Base-by-base conservation (phyloP, 495 filamentous ascomycete genomes). In the Letharia lupina region DNA sequence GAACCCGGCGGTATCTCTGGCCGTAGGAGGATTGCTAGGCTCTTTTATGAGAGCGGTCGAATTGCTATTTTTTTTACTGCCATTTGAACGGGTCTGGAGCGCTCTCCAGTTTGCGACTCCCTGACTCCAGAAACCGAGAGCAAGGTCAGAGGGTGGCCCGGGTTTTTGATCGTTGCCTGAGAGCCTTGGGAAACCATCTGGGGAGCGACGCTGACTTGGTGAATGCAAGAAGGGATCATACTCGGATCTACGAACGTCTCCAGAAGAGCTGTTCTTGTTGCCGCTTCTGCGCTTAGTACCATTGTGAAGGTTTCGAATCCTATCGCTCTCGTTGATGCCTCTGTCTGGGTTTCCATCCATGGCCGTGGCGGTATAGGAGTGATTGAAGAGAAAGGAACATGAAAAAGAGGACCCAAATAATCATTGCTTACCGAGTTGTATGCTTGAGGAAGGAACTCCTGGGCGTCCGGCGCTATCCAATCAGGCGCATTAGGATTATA, bases 371-470 rank as follows among this genome's bases (percentile, higher is more conserved):
- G 62, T 18, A 62, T 48, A 61, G 45, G 37, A n/a, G n/a, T 64
- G 50, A 33, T n/a, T 63, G 47, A 56, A 33, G 15, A 64, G 63
- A 67, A 66, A 56, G 44, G 57, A 61, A 28, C 12, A 18, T 12
- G 2, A 31, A 31, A 23, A 20, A 37, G 20, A 47, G 13, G 69
- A 28, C 59, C 6, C 13, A 62, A 8, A 57, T 42, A 40, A 56
- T 50, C 28, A 57, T 16, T 54, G 76, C 84, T 73, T 83, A 91
- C 89, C 67, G 85, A 66, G 64, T 89, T 87, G 73, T 86, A 92
- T n/a, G 79, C 83, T 70, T 88, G 86, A 41, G 91, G 89, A n/a
- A 90, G 83, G 72, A 93, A 94, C 66, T 96, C 91, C 65, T 84
- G 81, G 62, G 87, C 85, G n/a, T 89, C 84, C 0, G 82, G 79